Conservation (phyloP, 2,329 filamentous ascomycete species). For the Talaromyces sp. region DNA sequence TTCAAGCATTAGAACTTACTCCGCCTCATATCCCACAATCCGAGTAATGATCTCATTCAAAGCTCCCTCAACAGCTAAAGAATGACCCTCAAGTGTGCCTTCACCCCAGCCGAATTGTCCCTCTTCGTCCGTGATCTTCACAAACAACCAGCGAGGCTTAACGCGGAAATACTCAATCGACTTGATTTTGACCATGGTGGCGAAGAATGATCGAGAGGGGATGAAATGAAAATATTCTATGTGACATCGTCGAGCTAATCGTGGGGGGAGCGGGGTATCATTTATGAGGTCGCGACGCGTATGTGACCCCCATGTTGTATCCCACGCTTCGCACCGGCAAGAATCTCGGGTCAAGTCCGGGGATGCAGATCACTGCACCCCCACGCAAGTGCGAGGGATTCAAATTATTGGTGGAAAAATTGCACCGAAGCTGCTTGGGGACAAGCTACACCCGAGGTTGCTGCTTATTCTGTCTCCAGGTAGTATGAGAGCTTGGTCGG, state of each 20-base stretch:
- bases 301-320: conserved; percentile 5
- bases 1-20: conserved; percentile 51
- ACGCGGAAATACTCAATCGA: conserved; percentile 74
- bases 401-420: conserved; percentile 22
- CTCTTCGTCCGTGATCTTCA: conserved; percentile 73
- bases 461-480: no score
- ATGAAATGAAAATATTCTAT: background rate
- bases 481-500: no score
- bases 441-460: background rate
- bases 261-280: background rate
- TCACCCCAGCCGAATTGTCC: conserved; percentile 74
- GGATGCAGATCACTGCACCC: background rate
- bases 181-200: conserved; percentile 64
- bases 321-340: conserved; percentile 20
- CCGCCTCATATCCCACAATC: conserved; percentile 69
- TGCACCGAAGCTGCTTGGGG: no score
- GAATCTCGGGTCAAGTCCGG: conserved; percentile 17
- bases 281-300: conserved; percentile 10
- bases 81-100: conserved; percentile 73
- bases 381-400: background rate
- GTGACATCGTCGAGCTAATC: background rate
- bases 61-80: conserved; percentile 72
- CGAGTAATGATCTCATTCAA: conserved; percentile 67
- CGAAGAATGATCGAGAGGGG: background rate
- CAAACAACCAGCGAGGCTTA: conserved; percentile 75